phyloP scores from a whole-genome alignment of 2,329 filamentous ascomycete species.

The Claviceps sp. region DNA sequence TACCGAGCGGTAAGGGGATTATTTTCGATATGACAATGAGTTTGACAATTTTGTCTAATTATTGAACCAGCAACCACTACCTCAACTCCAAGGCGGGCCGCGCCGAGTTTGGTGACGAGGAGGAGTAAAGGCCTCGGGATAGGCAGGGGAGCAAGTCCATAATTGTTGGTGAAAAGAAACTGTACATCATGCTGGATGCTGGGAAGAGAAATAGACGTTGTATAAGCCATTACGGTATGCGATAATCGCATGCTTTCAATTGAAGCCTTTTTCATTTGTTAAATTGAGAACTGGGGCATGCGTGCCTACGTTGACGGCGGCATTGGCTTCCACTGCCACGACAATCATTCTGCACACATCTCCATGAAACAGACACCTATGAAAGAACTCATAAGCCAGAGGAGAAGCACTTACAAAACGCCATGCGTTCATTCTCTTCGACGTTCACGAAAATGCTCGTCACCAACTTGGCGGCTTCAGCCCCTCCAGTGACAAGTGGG shows the following conservation, averaged over 20 bases:
- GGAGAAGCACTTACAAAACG: neutral
- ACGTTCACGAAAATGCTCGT: neutral
- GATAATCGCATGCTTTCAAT: conserved; percentile 4
- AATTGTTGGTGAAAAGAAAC: conserved; percentile 6
- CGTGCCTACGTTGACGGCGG: neutral
- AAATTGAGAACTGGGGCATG: neutral
- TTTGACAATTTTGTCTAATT: neutral
- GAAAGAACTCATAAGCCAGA: too few species aligned
- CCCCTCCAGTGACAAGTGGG: neutral
- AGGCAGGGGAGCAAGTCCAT: conserved; percentile 3
- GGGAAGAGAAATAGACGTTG: conserved; percentile 24
- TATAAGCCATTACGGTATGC: conserved; percentile 8
- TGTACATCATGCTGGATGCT: conserved; percentile 30
- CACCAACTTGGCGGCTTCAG: neutral
- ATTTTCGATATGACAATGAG: neutral
- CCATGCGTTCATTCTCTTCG: neutral
- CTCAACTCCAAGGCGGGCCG: conserved; percentile 68
- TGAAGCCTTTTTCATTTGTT: conserved; percentile 12
- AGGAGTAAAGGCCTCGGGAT: conserved; percentile 26
- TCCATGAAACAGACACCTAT: neutral
- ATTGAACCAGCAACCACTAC: conserved; percentile 54
- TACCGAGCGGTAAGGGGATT: conserved; percentile 57
- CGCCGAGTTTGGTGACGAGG: conserved; percentile 34
- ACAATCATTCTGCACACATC: neutral
- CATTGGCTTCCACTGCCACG: neutral